A percentile compares a stretch with the other conserved stretches of the same genome.
Conservation (phyloP, 2,329 filamentous ascomycete species). For the Trichoderma pleuroti region DNA sequence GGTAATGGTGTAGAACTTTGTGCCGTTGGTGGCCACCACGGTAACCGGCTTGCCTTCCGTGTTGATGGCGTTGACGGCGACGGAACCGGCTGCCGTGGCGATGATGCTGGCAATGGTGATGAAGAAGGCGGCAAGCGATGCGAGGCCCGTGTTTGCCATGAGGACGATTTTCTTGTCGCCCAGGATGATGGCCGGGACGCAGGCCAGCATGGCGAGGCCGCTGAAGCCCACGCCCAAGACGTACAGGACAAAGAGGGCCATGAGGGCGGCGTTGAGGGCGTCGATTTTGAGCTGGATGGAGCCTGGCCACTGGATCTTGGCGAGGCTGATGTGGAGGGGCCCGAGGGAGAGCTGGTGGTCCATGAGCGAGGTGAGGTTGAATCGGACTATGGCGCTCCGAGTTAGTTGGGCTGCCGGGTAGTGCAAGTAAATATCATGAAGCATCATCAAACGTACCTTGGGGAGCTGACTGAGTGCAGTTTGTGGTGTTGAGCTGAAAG, state of each 20-base stretch:
- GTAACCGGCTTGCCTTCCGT: conserved; percentile 42
- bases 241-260: conserved; percentile 49
- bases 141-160: conserved; percentile 38
- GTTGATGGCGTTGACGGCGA: conserved; percentile 42
- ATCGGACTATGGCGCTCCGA: conserved; percentile 27
- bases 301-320: conserved; percentile 44
- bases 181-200: conserved; percentile 36
- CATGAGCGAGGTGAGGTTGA: conserved; percentile 48
- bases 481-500: conserved; percentile 41
- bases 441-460: conserved; percentile 30
- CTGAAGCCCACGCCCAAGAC: conserved; percentile 42
- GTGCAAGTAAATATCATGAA: background rate
- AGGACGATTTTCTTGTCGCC: conserved; percentile 26
- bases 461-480: conserved; percentile 41
- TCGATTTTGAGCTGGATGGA: conserved; percentile 46
- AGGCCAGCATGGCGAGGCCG: conserved; percentile 42
- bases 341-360: conserved; percentile 46
- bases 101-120: conserved; percentile 43
- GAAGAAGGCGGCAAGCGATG: conserved; percentile 35
- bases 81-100: conserved; percentile 40
- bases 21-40: conserved; percentile 41
- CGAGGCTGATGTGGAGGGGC: conserved; percentile 42
- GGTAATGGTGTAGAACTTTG: conserved; percentile 43
- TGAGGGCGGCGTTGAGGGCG: conserved; percentile 46
- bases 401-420: background rate